phyloP scores from a whole-genome alignment of 2,329 filamentous ascomycete species.

The Didymella sp. region DNA sequence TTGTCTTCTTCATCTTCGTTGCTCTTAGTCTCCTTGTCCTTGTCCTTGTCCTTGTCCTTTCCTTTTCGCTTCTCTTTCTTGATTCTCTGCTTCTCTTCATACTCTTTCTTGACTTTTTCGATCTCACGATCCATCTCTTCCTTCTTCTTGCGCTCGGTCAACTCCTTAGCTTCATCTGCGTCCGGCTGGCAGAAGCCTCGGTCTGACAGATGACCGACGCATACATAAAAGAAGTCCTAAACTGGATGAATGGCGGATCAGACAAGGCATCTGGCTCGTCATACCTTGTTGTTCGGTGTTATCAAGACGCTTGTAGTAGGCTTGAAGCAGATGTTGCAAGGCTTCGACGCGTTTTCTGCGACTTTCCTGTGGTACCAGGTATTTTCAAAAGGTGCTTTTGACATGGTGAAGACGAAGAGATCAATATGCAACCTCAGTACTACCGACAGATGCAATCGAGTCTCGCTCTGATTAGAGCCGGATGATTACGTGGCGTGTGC shows the following conservation, averaged over 20 bases:
- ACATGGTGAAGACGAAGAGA: neutral
- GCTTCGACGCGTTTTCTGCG: constrained; percentile 79
- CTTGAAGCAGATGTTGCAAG: constrained; percentile 92
- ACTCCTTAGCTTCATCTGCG: constrained; percentile 69
- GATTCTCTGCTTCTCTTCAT: constrained; percentile 62
- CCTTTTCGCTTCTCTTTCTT: constrained; percentile 60
- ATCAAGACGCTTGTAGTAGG: constrained; percentile 86
- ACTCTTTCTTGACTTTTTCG: constrained; percentile 58
- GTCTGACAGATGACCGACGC: constrained; percentile 82
- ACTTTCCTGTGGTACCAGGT: constrained; percentile 86
- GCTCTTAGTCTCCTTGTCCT: constrained; percentile 56
- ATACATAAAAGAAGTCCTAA: constrained; percentile 92
- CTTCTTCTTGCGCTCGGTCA: constrained; percentile 61
- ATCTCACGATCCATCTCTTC: constrained; percentile 59
- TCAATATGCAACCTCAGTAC: neutral
- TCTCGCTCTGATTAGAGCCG: neutral
- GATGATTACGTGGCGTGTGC: neutral
- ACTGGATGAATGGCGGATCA: constrained; percentile 3
- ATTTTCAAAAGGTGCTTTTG: constrained; percentile 65
- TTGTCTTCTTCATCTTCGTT: constrained; percentile 70
- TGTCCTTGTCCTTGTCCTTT: constrained; percentile 61
- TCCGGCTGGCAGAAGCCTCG: constrained; percentile 77
- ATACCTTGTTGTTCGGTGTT: constrained; percentile 86
- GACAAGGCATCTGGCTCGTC: neutral
- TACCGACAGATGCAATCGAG: neutral